These are phyloP conservation scores for Eruca vesicaria DNA, from an alignment of 441 rosid genomes.

Conservation along the genomic window DNA sequence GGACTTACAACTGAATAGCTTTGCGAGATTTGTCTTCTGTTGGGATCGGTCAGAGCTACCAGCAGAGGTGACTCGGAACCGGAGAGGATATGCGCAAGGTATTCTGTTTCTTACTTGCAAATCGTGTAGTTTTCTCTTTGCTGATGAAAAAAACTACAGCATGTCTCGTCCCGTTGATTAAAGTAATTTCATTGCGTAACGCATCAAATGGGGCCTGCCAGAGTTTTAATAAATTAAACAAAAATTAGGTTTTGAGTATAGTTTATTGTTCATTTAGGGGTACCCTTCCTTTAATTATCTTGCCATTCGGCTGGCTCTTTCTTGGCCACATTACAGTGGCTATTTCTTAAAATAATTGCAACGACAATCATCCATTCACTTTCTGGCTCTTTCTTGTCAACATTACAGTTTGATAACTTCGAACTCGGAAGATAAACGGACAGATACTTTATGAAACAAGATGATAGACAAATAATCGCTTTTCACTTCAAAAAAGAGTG, in stretches of 20 bases:
- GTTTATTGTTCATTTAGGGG: background rate
- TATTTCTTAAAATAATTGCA: too few species aligned
- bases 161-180: background rate
- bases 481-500: background rate
- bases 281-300: too few species aligned
- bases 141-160: background rate
- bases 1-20: slow-evolving; percentile 2
- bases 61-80: background rate
- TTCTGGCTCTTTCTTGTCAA: background rate
- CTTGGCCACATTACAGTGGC: too few species aligned
- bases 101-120: background rate
- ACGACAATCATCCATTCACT: background rate
- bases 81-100: background rate
- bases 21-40: background rate
- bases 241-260: background rate
- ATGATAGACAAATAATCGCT: slow-evolving; percentile 10
- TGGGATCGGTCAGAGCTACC: background rate
- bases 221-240: background rate
- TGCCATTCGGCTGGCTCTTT: background rate
- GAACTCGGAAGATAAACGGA: background rate
- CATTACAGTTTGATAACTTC: background rate
- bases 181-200: background rate
- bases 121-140: background rate
- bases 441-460: background rate
- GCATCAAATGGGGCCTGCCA: too few species aligned